A percentile compares a stretch with the other conserved stretches of the same genome.
Evolutionary conservation across 108 stramenopile genomes (phyloP).

Genomic region (Parietichytrium sp.): DNA sequence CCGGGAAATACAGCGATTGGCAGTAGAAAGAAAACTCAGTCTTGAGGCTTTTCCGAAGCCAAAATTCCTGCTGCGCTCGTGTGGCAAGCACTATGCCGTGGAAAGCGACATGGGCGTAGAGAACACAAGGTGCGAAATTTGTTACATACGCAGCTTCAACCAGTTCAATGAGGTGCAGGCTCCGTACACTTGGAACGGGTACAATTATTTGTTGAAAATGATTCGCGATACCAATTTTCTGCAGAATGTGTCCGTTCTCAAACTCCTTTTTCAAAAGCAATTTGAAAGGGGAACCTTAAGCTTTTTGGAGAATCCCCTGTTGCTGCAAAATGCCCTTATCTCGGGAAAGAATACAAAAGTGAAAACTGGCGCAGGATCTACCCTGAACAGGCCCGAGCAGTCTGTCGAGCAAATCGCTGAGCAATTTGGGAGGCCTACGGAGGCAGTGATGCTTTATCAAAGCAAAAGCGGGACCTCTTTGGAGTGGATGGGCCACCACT

Average conservation of each 20-base stretch:
- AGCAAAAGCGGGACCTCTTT: neutral
- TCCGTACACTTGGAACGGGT: conserved; percentile 20
- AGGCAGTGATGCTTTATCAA: neutral
- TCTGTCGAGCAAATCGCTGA: neutral
- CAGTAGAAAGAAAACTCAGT: neutral
- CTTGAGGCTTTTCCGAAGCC: conserved; percentile 4
- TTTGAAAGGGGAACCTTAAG: neutral
- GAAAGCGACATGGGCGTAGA: conserved; percentile 30
- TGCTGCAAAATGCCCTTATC: neutral
- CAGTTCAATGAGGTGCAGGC: neutral
- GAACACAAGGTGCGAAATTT: conserved; percentile 21
- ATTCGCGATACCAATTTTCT: neutral
- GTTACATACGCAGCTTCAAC: neutral
- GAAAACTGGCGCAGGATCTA: too few species aligned
- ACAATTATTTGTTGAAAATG: conserved; percentile 32
- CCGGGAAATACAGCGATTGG: neutral
- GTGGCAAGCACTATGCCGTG: conserved; percentile 15
- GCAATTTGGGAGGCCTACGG: neutral
- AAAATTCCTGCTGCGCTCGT: neutral
- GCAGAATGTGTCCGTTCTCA: neutral
- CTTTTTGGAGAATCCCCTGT: neutral
- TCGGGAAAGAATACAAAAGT: too few species aligned
- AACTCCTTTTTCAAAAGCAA: neutral
- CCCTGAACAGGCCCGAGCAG: too few species aligned
- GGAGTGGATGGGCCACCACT: conserved; percentile 12